These are phyloP conservation scores for Abortiporus biennis DNA, from an alignment of 1,284 basidiomycete species.

Conservation along the genomic window DNA sequence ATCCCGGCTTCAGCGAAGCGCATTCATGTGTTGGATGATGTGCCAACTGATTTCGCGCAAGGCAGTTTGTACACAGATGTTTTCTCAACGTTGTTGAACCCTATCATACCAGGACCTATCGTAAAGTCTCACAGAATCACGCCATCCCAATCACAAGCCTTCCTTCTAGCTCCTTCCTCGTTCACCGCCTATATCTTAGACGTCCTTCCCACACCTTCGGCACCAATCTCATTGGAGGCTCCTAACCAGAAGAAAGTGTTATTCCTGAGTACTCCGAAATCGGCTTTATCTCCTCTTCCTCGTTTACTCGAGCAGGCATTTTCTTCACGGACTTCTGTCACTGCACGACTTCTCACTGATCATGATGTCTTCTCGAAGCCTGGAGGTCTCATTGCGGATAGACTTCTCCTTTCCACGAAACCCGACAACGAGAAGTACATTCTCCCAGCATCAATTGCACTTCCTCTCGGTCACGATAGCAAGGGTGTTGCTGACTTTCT, in stretches of 20 bases:
- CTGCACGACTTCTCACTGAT: slow-evolving; percentile 54
- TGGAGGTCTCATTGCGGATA: slow-evolving; percentile 59
- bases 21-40: slow-evolving; percentile 73
- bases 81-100: slow-evolving; percentile 51
- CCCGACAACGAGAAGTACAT: slow-evolving; percentile 19
- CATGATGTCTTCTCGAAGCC: slow-evolving; percentile 65
- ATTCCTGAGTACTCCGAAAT: slow-evolving; percentile 55
- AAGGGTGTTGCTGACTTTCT: slow-evolving; percentile 57
- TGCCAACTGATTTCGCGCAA: slow-evolving; percentile 53
- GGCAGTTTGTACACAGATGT: slow-evolving; percentile 72
- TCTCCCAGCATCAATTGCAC: slow-evolving; percentile 41
- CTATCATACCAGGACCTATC: slow-evolving; percentile 29
- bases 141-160: slow-evolving; percentile 48
- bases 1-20: slow-evolving; percentile 53
- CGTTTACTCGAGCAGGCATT: slow-evolving; percentile 56
- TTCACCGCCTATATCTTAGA: slow-evolving; percentile 41
- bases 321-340: slow-evolving; percentile 30
- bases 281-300: slow-evolving; percentile 47
- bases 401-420: slow-evolving; percentile 53
- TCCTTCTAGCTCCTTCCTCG: slow-evolving; percentile 36
- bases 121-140: slow-evolving; percentile 56
- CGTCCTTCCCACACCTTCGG: slow-evolving; percentile 16
- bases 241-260: slow-evolving; percentile 46
- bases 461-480: slow-evolving; percentile 45
- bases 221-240: slow-evolving; percentile 7